These are phyloP conservation scores for Triticum timopheevii DNA, from an alignment of 176 grass and related monocot genomes.

Conservation along the genomic window DNA sequence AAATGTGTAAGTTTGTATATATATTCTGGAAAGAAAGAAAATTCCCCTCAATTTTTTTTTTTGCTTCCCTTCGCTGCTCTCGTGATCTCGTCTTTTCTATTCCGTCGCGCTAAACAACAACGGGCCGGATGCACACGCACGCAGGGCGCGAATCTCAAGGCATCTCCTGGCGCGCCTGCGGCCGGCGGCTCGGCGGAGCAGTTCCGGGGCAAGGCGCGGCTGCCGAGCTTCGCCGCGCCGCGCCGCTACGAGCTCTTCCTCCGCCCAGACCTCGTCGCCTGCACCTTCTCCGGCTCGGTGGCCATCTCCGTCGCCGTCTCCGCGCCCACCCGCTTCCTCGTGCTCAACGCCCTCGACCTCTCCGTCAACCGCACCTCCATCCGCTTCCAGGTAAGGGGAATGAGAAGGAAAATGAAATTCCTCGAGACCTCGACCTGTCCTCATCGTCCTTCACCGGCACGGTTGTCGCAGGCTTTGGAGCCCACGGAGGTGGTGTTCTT, in stretches of 20 bases:
- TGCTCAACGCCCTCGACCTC: constrained; percentile 74
- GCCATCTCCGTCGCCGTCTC: constrained; percentile 47
- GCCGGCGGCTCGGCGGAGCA: not conserved
- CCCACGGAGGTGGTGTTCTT: constrained; percentile 39
- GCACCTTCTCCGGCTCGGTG: constrained; percentile 51
- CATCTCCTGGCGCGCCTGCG: not conserved
- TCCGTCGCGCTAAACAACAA: not conserved
- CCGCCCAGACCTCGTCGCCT: constrained; percentile 53
- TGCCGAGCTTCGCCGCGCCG: constrained; percentile 64
- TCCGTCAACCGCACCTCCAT: constrained; percentile 42
- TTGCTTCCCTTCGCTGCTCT: not conserved
- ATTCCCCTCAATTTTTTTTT: not conserved
- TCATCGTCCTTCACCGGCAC: not conserved
- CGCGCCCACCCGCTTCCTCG: constrained; percentile 62
- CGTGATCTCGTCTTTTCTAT: not conserved
- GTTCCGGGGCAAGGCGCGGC: constrained; percentile 53
- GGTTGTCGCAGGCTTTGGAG: constrained; percentile 23
- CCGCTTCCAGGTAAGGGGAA: constrained; percentile 29
- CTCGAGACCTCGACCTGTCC: not conserved
- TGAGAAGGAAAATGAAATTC: not conserved
- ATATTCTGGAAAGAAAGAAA: not conserved
- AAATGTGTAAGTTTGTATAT: too few relatives aligned
- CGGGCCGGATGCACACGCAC: not conserved
- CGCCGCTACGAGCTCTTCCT: constrained; percentile 56
- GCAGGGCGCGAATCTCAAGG: constrained; percentile 32